Base-by-base conservation (phyloP, 2,329 filamentous ascomycete species). In the Cryoendolithus antarcticus region DNA sequence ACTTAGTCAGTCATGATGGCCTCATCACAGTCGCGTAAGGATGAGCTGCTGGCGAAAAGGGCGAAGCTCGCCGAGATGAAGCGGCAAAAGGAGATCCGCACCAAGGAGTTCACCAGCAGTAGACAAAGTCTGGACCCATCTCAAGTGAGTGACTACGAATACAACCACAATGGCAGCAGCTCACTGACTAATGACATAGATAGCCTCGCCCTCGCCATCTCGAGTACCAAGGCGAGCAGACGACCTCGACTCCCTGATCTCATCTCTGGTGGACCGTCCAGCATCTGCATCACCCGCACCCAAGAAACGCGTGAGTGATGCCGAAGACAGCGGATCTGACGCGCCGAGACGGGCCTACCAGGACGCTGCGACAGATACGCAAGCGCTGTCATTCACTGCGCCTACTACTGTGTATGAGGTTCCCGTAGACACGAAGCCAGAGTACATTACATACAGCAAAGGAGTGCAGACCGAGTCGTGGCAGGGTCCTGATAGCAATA, bases 61-160 rank as follows among this genome's bases (percentile, higher is more conserved):
- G 89, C 88, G 47, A 95, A 91, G 71, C 85, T 98, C 54, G 88
- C 85, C 36, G 91, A 96, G 72, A 74, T 98, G 49, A 95, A 94
- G 68, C 77, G 84, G 46, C 86, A 95, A 66, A 77, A 91, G 53
- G 86, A 93, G 61, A 67, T 89, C 52, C 75, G 88, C 43, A 76
- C 84, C 48, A 83, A 74, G 58, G 84, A 93, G 59, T 77, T 83
- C 52, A 75, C 71, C 43, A 74, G 73, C 46, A 77, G 70, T 50
- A 76, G 86, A 50, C 74, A 79, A 55, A 82, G 77, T 58, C 68
- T 78, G 53, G 77, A 75, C 56, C 65, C 74, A 38, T 10, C 33
- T 28, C 10, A 40, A 13, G 13, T 39, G n/a, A 40, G 38, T 30
- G 40, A 35, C 35, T 35, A 37, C 24, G 21, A 35, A 12, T 11